Base-by-base conservation (phyloP, 139 green algal species). In the Haematococcus lacustris region DNA sequence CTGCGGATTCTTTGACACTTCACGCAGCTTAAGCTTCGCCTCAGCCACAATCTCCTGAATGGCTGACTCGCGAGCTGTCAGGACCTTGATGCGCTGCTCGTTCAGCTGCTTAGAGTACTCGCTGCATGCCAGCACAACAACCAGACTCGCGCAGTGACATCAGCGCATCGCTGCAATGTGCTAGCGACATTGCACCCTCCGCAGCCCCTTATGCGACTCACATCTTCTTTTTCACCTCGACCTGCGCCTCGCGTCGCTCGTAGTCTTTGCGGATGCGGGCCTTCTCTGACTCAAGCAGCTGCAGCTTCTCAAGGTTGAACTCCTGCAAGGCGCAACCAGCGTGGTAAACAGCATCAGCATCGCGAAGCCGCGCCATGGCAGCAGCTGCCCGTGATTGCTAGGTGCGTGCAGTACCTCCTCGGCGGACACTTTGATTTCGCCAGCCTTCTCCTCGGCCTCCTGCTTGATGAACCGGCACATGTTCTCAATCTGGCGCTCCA, bases 211-310 rank as follows among this genome's bases (percentile, higher is more conserved):
- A n/a, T n/a, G n/a, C n/a, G n/a, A n/a, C n/a, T n/a, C n/a, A n/a
- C n/a, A 99, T 98, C 77, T 98, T 98, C 88, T 99, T 99, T 84
- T 97, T 94, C 21, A 96, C 90, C 66, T 98, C 93, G 9, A 96
- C 88, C 62, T 96, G 88, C 9, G 78, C 82, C 80, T 98, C 91
- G 65, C 94, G 91, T 23, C 96, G 77, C 86, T 98, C 94, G 81
- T 96, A 99, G 51, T 99, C 95, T 76, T 93, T 91, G 13, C 88
- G 76, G 68, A 99, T 94, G 51, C 93, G 93, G 3, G 84, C 77
- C 83, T 99, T 99, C 81, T 99, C 95, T 30, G 90, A 83, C 76
- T 99, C 96, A 33, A 99, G 81, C 43, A 99, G 76, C 81, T 98
- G 89, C 71, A 97, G 82, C 85, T 98, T 98, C 75, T 97, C 91